Evolutionary conservation across 177 flowering plant species (phyloP).

Genomic region (Vitis hybrid): DNA sequence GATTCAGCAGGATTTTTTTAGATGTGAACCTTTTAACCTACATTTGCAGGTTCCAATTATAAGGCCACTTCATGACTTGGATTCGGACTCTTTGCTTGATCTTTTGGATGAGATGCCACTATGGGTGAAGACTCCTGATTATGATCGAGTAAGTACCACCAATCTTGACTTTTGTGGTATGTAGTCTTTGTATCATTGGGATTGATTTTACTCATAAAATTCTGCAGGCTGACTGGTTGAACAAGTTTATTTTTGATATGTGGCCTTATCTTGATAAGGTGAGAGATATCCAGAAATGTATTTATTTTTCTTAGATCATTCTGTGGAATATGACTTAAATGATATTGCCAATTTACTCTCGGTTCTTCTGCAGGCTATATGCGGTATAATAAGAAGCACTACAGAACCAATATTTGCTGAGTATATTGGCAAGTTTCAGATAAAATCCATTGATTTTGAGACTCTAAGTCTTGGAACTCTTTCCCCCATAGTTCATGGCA

Average conservation of each 20-base stretch:
- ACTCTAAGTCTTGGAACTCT: slow-evolving; percentile 60
- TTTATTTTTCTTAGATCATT: background rate
- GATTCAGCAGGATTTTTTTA: background rate
- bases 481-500: slow-evolving; percentile 70
- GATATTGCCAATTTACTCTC: background rate
- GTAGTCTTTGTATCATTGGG: background rate
- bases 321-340: background rate
- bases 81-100: slow-evolving; percentile 27
- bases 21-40: background rate
- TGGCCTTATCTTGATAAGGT: slow-evolving; percentile 91
- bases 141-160: slow-evolving; percentile 33
- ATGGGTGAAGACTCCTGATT: slow-evolving; percentile 57
- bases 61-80: slow-evolving; percentile 29
- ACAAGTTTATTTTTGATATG: slow-evolving; percentile 50
- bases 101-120: slow-evolving; percentile 42
- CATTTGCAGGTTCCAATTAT: slow-evolving; percentile 35
- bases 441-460: slow-evolving; percentile 56
- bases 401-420: slow-evolving; percentile 51
- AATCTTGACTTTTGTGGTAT: background rate
- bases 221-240: slow-evolving; percentile 73
- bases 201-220: background rate
- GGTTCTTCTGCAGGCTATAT: slow-evolving; percentile 47
- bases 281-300: background rate
- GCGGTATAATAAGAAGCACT: slow-evolving; percentile 47
- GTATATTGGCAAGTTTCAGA: slow-evolving; percentile 56